A percentile compares a stretch with the other conserved stretches of the same genome.
Evolutionary conservation across 805 yeast species (phyloP).

Genomic region (Hanseniaspora occidentalis): DNA sequence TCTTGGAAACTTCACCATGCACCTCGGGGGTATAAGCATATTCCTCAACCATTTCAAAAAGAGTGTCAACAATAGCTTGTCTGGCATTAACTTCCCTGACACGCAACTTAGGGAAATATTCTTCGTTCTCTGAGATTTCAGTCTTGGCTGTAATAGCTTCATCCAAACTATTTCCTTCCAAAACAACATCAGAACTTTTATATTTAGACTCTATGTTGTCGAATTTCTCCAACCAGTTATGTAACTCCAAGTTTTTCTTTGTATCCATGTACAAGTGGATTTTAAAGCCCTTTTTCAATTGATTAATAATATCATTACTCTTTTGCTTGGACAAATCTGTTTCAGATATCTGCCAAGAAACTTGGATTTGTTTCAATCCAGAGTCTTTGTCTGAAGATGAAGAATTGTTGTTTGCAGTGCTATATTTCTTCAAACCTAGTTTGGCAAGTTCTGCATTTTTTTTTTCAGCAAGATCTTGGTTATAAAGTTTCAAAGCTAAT

Average conservation of each 20-base stretch:
- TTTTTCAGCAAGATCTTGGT: conserved; percentile 16
- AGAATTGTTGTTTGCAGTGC: background rate
- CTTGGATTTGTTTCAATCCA: conserved; percentile 33
- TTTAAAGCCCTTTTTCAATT: conserved; percentile 32
- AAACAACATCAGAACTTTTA: too few species aligned
- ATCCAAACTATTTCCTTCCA: conserved; percentile 10
- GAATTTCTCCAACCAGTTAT: conserved; percentile 19
- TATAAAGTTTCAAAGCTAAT: conserved; percentile 17
- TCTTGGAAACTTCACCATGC: conserved; percentile 21
- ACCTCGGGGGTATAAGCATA: conserved; percentile 14
- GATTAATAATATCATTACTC: conserved; percentile 33
- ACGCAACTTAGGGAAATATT: conserved; percentile 9
- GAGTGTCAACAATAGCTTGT: conserved; percentile 19
- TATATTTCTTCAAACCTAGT: conserved; percentile 9
- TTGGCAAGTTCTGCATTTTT: conserved; percentile 16
- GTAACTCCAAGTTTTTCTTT: conserved; percentile 15
- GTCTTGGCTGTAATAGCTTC: conserved; percentile 2
- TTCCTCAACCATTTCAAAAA: conserved; percentile 20
- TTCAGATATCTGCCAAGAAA: conserved; percentile 45
- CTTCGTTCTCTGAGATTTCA: background rate
- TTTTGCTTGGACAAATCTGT: conserved; percentile 43
- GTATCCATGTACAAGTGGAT: conserved; percentile 32
- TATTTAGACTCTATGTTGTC: conserved; percentile 9
- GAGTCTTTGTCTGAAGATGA: conserved; percentile 13
- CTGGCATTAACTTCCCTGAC: conserved; percentile 26